These are phyloP conservation scores for Coemansia sp. DNA, from an alignment of 192 early-diverging fungal species.

Conservation along the genomic window DNA sequence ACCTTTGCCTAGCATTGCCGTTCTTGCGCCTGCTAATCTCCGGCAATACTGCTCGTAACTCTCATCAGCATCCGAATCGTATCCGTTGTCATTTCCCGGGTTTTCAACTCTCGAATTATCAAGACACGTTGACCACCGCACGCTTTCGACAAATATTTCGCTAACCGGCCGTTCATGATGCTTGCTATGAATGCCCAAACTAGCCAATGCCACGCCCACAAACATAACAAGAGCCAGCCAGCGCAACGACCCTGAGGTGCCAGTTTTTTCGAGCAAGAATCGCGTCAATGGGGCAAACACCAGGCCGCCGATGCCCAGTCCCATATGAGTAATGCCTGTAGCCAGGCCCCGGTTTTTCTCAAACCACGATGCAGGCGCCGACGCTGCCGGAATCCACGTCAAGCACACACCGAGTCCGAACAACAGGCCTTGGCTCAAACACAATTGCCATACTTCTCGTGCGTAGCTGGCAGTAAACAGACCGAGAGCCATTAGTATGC, in stretches of 20 bases:
- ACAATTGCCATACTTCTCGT: constrained; percentile 64
- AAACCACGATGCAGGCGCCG: constrained; percentile 68
- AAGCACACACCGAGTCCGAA: constrained; percentile 63
- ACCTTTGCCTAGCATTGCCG: too few species aligned
- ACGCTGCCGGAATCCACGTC: constrained; percentile 62
- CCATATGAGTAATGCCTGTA: constrained; percentile 68
- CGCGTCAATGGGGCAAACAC: constrained; percentile 59
- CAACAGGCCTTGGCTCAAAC: constrained; percentile 65
- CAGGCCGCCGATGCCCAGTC: constrained; percentile 66
- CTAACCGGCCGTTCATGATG: constrained; percentile 18
- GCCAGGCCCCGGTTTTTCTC: constrained; percentile 59
- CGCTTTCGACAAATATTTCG: constrained; percentile 29
- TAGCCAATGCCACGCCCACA: constrained; percentile 31
- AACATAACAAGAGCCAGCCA: constrained; percentile 47
- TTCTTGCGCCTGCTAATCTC: too few species aligned
- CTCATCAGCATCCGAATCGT: too few species aligned
- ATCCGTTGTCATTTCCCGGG: background rate
- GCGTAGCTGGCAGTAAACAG: constrained; percentile 62
- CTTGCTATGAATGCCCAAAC: constrained; percentile 47
- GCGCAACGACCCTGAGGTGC: constrained; percentile 42
- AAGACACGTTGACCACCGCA: constrained; percentile 42
- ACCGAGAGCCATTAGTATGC: constrained; percentile 55
- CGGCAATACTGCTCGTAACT: too few species aligned
- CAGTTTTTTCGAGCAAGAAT: constrained; percentile 45
- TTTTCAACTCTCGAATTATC: constrained; percentile 11